These are phyloP conservation scores for Colletotrichum musae DNA, from an alignment of 2,329 filamentous ascomycete genomes.

Conservation along the genomic window DNA sequence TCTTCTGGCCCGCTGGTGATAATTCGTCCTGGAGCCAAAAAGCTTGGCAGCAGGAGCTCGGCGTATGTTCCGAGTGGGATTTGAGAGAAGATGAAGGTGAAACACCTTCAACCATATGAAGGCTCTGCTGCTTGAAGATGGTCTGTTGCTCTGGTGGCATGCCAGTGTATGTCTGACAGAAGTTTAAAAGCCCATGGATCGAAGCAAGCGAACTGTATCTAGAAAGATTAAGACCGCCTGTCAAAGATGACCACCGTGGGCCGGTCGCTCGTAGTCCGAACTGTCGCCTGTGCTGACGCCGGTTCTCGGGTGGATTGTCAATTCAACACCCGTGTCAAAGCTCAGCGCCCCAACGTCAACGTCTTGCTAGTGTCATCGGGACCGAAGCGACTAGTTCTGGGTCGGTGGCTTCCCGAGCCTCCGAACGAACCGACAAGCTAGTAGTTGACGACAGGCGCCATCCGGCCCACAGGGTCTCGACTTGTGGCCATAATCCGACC, in stretches of 20 bases:
- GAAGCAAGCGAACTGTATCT: slow-evolving; percentile 24
- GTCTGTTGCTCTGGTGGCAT: slow-evolving; percentile 1
- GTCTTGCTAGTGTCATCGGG: slow-evolving; percentile 29
- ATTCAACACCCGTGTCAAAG: slow-evolving; percentile 19
- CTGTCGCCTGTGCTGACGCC: slow-evolving; percentile 19
- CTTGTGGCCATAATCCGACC: no score
- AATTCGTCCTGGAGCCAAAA: slow-evolving; percentile 23
- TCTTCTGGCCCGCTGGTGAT: slow-evolving; percentile 1
- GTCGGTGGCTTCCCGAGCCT: slow-evolving; percentile 14
- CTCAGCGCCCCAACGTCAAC: slow-evolving; percentile 4
- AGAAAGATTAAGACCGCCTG: slow-evolving; percentile 20
- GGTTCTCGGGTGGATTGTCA: slow-evolving; percentile 5
- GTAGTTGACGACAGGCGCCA: slow-evolving; percentile 11
- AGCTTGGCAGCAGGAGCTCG: slow-evolving; percentile 35
- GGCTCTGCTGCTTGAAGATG: background rate
- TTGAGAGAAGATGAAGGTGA: slow-evolving; percentile 22
- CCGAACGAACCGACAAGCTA: slow-evolving; percentile 25
- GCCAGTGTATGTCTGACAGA: slow-evolving; percentile 27
- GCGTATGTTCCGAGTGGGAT: slow-evolving; percentile 33
- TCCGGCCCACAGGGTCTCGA: slow-evolving; percentile 9
- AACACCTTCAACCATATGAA: slow-evolving; percentile 10
- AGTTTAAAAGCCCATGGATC: slow-evolving; percentile 15
- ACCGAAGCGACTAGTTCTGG: slow-evolving; percentile 22
- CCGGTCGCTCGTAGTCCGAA: slow-evolving; percentile 5
- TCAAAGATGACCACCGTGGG: background rate